These are phyloP conservation scores for Dioszegia hungarica DNA, from an alignment of 768 basidiomycete species.

Conservation along the genomic window DNA sequence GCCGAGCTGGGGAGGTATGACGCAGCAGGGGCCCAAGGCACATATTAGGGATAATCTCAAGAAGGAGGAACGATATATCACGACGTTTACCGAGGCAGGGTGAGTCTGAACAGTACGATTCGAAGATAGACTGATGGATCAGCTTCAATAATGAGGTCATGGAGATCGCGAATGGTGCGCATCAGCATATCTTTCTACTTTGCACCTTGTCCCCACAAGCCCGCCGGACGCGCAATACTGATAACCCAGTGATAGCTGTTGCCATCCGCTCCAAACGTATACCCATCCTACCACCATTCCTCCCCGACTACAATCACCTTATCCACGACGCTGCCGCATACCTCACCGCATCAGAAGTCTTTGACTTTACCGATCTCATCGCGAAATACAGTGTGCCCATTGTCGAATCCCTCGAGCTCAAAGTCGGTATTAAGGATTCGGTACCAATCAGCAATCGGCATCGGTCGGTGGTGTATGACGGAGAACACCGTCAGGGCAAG, in stretches of 20 bases:
- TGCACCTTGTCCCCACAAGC: too few relatives aligned
- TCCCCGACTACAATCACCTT: not conserved
- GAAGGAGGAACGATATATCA: slow-evolving; percentile 10
- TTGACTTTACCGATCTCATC: slow-evolving; percentile 6
- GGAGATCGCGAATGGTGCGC: slow-evolving; percentile 3
- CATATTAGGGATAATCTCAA: slow-evolving; percentile 2
- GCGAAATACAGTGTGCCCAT: not conserved
- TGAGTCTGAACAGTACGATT: not conserved
- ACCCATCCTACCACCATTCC: slow-evolving; percentile 9
- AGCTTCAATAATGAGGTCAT: slow-evolving; percentile 10
- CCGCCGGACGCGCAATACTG: not conserved
- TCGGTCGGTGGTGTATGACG: slow-evolving; percentile 3
- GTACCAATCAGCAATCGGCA: not conserved
- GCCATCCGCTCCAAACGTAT: slow-evolving; percentile 3
- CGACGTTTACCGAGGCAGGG: not conserved
- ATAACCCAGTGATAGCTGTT: slow-evolving; percentile 2
- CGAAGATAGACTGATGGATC: too few relatives aligned
- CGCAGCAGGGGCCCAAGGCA: not conserved
- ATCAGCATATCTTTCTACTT: not conserved
- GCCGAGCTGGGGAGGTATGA: slow-evolving; percentile 6
- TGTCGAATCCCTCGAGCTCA: slow-evolving; percentile 6
- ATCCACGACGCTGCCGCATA: too few relatives aligned
- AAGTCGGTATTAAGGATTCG: not conserved
- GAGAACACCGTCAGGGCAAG: not conserved
- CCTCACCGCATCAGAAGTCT: not conserved